These are phyloP conservation scores for Tephrocybe sp. DNA, from an alignment of 768 basidiomycete genomes.

Conservation along the genomic window DNA sequence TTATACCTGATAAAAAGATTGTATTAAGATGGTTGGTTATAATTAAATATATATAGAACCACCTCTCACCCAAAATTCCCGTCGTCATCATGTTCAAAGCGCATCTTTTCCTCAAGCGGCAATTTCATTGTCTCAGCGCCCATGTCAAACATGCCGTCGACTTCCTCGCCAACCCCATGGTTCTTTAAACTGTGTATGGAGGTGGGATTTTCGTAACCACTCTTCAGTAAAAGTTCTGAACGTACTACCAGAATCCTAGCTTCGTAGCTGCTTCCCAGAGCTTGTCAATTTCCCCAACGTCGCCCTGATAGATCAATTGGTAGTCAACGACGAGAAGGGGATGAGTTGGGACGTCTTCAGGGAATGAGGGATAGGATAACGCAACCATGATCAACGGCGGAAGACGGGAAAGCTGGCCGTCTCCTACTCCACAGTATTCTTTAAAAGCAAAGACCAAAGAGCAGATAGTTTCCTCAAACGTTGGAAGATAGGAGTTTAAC, in stretches of 20 bases:
- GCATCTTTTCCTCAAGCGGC: slow-evolving; percentile 56
- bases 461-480: too few species aligned
- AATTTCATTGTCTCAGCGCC: slow-evolving; percentile 54
- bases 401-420: too few species aligned
- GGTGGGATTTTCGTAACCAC: neutral
- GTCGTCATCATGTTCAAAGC: slow-evolving; percentile 55
- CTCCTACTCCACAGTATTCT: too few species aligned
- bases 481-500: too few species aligned
- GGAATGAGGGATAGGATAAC: slow-evolving; percentile 41
- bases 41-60: too few species aligned
- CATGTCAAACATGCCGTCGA: slow-evolving; percentile 53
- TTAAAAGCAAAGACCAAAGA: too few species aligned
- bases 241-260: slow-evolving; percentile 70
- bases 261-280: slow-evolving; percentile 59
- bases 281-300: slow-evolving; percentile 44
- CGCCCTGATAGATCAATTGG: slow-evolving; percentile 38
- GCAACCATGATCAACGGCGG: slow-evolving; percentile 28
- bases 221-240: slow-evolving; percentile 10
- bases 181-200: slow-evolving; percentile 45
- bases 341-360: slow-evolving; percentile 52
- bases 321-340: slow-evolving; percentile 60
- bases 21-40: too few species aligned
- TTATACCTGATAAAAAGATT: slow-evolving; percentile 45
- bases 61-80: slow-evolving; percentile 37
- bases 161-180: slow-evolving; percentile 50